Evolutionary conservation across 2,329 filamentous ascomycete species (phyloP).

Genomic region (Fusarium siculi): DNA sequence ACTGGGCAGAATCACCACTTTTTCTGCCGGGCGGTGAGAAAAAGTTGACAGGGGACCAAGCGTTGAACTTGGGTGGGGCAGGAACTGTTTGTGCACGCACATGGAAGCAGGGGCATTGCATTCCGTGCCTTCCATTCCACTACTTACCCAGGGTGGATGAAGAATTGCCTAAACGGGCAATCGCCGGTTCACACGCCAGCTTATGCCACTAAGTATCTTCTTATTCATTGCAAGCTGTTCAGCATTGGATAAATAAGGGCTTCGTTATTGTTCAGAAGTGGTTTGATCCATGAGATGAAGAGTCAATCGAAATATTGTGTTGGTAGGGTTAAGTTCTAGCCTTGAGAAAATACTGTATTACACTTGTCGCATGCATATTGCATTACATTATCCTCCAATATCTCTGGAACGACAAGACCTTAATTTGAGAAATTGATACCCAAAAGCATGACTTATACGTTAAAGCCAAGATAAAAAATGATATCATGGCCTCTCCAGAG

Average conservation of each 20-base stretch:
- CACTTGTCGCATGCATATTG: not conserved
- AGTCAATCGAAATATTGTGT: not conserved
- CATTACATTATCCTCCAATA: not conserved
- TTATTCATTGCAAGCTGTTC: not conserved
- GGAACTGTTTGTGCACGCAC: constrained; percentile 2
- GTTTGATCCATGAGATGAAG: too few relatives aligned
- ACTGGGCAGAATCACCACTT: constrained; percentile 28
- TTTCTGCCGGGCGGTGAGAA: constrained; percentile 50
- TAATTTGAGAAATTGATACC: not conserved
- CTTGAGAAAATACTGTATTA: not conserved
- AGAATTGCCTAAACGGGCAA: constrained; percentile 36
- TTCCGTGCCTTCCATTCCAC: constrained; percentile 21
- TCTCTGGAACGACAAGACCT: too few relatives aligned
- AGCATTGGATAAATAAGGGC: not conserved
- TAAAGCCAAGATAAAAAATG: not conserved
- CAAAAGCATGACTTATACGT: rapidly evolving
- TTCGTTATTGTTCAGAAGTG: not conserved
- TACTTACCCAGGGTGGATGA: constrained; percentile 6
- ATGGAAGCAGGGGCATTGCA: not conserved
- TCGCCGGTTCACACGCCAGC: constrained; percentile 18
- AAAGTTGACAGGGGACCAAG: not conserved
- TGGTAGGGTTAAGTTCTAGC: not conserved
- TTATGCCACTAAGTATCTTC: not conserved
- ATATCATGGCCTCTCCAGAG: not conserved
- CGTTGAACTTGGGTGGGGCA: constrained; percentile 1